Base-by-base conservation (phyloP, 768 basidiomycete genomes). In the Suillus ampliporus region DNA sequence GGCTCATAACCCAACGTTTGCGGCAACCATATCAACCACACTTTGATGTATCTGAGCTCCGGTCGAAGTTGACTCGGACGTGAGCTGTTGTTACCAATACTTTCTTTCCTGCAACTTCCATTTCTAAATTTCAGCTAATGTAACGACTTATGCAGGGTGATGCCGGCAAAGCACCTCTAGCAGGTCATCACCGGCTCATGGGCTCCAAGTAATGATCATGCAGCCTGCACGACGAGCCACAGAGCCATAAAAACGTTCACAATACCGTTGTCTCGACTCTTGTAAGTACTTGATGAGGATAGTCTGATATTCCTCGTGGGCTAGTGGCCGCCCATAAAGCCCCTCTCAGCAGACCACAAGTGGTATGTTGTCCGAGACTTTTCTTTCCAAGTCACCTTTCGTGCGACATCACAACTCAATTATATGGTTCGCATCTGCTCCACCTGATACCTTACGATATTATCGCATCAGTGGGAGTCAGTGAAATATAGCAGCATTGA, bases 391-490 rank as follows among this genome's bases (percentile, higher is more conserved):
- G 19, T 37, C 35, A 37, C 52, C 34, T 35, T 52, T 52, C 35
- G 51, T 15, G 14, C 4, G n/a, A 23, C 21, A 13, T 37, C 21
- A 41, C 38, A 56, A 56, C 37, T 38, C 8, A 54, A 38, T 23
- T 19, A 26, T 54, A 54, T 54, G 21, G 53, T 53, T 53, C 35
- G 52, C 35, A 35, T 21, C 52, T 37, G 21, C 23, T 38, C 26
- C 53, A 38, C 5, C 37, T 38, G 38, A 26, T 38, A 23, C 53
- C 5, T 40, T 15, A 23, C 35, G 53, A 9, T 37, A 56, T 13
- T 26, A 28, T 56, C 54, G 17, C 38, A 40, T 56, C 23, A 40
- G 37, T 40, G 54, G 15, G 54, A 26, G 26, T 56, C 17, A 38
- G 54, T 40, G 38, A 56, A 54, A 56, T 40, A 11, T 19, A 19